Conservation (phyloP, 208 protist species). For the Leishmania arabica region DNA sequence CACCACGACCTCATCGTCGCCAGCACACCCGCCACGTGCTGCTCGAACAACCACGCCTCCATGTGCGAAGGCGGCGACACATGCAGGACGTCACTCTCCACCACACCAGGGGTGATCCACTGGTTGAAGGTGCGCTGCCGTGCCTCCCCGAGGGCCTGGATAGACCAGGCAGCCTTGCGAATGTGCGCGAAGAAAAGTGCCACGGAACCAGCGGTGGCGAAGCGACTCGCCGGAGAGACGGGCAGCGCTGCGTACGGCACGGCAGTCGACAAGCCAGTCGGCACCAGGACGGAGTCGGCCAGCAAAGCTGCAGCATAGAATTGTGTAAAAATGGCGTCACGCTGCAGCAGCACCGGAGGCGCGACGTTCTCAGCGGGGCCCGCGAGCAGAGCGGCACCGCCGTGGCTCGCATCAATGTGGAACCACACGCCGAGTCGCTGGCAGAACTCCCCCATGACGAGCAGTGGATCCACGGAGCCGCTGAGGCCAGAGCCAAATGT, state of each 20-base stretch:
- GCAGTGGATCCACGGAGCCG: slow-evolving; percentile 64
- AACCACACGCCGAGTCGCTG: slow-evolving; percentile 62
- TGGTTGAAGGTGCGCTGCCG: slow-evolving; percentile 29
- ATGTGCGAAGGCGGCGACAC: slow-evolving; percentile 23
- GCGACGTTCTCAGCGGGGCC: neutral
- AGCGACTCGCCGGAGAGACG: neutral
- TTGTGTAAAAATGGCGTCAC: slow-evolving; percentile 4
- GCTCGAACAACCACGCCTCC: slow-evolving; percentile 8
- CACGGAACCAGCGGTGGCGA: neutral
- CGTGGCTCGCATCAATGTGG: slow-evolving; percentile 69
- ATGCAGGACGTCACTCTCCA: slow-evolving; percentile 25
- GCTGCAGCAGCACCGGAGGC: neutral
- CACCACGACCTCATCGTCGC: neutral
- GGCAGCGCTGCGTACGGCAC: slow-evolving; percentile 16
- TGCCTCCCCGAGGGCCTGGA: slow-evolving; percentile 31
- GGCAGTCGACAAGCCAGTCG: slow-evolving; percentile 13
- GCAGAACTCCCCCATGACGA: slow-evolving; percentile 47
- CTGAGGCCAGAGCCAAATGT: slow-evolving; percentile 50
- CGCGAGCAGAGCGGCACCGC: slow-evolving; percentile 41
- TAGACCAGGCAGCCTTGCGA: slow-evolving; percentile 38
- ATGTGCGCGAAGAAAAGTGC: slow-evolving; percentile 36
- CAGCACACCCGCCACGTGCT: neutral
- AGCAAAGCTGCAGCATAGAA: slow-evolving; percentile 13
- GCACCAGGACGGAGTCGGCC: slow-evolving; percentile 25
- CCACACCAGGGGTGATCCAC: slow-evolving; percentile 6